These are phyloP conservation scores for Spongiforma sp. DNA, from an alignment of 1,284 basidiomycete genomes.

Conservation along the genomic window DNA sequence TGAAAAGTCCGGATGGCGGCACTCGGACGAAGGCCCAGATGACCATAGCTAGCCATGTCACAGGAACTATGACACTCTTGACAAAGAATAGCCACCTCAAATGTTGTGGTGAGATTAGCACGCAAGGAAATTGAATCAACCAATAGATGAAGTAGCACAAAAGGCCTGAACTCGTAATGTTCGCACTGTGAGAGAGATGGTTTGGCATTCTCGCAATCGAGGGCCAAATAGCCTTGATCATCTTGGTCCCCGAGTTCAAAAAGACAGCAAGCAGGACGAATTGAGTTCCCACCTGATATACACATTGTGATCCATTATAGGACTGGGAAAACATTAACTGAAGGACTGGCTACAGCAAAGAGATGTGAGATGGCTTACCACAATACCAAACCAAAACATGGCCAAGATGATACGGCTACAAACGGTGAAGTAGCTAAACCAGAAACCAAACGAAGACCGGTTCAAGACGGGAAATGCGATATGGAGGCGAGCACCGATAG, in stretches of 20 bases:
- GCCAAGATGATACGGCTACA: constrained; percentile 65
- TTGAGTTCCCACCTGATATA: constrained; percentile 28
- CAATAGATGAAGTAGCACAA: constrained; percentile 71
- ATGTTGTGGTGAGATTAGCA: constrained; percentile 64
- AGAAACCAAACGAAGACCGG: constrained; percentile 68
- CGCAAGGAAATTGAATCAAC: constrained; percentile 65
- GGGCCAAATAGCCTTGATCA: constrained; percentile 72
- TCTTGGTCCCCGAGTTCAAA: constrained; percentile 38
- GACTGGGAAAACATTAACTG: constrained; percentile 20
- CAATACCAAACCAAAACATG: constrained; percentile 64
- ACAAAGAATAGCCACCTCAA: constrained; percentile 66
- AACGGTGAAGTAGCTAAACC: constrained; percentile 66
- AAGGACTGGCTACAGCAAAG: neutral
- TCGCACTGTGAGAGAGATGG: constrained; percentile 52
- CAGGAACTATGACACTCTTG: constrained; percentile 62
- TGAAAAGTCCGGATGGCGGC: constrained; percentile 52
- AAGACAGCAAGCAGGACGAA: neutral
- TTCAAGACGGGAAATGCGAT: constrained; percentile 68
- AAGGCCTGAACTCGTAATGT: constrained; percentile 60
- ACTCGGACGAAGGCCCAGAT: constrained; percentile 64
- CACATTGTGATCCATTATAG: constrained; percentile 34
- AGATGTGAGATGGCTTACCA: constrained; percentile 28
- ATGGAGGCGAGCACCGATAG: constrained; percentile 63
- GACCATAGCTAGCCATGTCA: constrained; percentile 61
- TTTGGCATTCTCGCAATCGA: constrained; percentile 60